A percentile compares a stretch with the other conserved stretches of the same genome.
phyloP scores from a whole-genome alignment of 192 early-diverging fungal genomes.

The Funneliformis mosseae region DNA sequence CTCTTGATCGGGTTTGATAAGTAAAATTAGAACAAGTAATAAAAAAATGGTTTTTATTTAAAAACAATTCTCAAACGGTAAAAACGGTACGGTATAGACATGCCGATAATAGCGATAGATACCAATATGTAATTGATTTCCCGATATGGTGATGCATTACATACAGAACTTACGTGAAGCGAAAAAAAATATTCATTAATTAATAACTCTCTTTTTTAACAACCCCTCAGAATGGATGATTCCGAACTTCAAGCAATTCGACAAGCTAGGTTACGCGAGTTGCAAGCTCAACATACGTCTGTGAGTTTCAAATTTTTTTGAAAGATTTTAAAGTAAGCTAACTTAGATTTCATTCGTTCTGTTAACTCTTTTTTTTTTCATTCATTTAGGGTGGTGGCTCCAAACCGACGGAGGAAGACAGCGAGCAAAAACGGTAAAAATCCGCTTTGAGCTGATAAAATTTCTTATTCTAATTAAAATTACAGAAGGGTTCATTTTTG shows the following conservation, averaged over 20 bases:
- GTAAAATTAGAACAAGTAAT: no score
- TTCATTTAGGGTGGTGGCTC: not conserved
- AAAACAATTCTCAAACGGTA: no score
- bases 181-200: no score
- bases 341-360: not conserved
- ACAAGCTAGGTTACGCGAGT: constrained; percentile 31
- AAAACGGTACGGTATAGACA: no score
- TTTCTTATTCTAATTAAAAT: not conserved
- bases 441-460: not conserved
- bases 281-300: not conserved
- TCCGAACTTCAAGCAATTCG: constrained; percentile 34
- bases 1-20: not conserved
- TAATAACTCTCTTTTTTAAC: no score
- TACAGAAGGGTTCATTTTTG: constrained; percentile 2
- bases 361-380: not conserved
- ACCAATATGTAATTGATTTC: no score
- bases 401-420: constrained; percentile 18
- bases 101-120: no score
- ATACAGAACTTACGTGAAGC: no score
- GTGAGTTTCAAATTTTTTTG: constrained; percentile 3
- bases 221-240: no score
- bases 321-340: no score
- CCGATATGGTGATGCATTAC: no score
- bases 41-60: no score
- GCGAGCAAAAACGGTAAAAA: constrained; percentile 32